Conservation (phyloP, 352 stramenopile genomes). For the Phytophthora capsici region DNA sequence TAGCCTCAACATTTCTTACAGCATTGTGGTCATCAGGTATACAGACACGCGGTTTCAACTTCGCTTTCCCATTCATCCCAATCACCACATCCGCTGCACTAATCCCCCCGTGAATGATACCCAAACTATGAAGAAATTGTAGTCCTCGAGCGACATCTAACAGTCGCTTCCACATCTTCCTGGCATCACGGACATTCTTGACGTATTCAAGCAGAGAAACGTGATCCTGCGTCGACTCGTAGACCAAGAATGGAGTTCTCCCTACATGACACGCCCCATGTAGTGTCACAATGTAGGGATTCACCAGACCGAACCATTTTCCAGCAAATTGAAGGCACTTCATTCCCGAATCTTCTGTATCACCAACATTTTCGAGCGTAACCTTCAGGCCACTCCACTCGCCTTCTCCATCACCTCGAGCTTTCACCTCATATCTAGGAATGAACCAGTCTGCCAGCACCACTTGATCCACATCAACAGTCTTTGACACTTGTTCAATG, state of each 20-base stretch:
- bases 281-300: slow-evolving; percentile 25
- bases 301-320: slow-evolving; percentile 21
- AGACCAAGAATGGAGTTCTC: slow-evolving; percentile 30
- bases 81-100: slow-evolving; percentile 12
- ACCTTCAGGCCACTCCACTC: slow-evolving; percentile 37
- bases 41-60: slow-evolving; percentile 14
- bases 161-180: slow-evolving; percentile 32
- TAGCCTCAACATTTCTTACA: neutral
- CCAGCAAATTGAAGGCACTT: slow-evolving; percentile 1
- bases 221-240: slow-evolving; percentile 19
- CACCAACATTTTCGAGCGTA: slow-evolving; percentile 8
- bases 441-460: slow-evolving; percentile 38
- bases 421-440: slow-evolving; percentile 28
- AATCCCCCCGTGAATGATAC: slow-evolving; percentile 25
- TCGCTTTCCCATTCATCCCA: slow-evolving; percentile 29
- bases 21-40: neutral
- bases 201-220: slow-evolving; percentile 20
- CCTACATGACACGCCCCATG: slow-evolving; percentile 37
- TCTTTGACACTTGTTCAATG: slow-evolving; percentile 7
- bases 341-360: neutral
- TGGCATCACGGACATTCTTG: slow-evolving; percentile 1
- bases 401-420: slow-evolving; percentile 3
- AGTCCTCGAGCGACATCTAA: slow-evolving; percentile 34
- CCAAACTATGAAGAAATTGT: slow-evolving; percentile 24
- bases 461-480: neutral